Base-by-base conservation (phyloP, 306 rosid species). In the Medicago arabica region DNA sequence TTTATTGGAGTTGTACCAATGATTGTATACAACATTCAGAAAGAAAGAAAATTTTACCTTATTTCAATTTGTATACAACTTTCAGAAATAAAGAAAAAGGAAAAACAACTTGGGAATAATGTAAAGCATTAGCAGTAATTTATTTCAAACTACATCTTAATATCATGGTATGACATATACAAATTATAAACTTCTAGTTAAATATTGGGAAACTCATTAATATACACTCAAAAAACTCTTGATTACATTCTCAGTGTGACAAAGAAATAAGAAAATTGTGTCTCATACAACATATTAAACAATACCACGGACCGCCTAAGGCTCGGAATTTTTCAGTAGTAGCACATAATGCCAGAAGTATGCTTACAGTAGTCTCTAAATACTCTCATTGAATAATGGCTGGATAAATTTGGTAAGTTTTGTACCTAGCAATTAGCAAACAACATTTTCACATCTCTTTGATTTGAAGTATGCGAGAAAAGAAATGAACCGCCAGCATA, bases 401-500 rank as follows among this genome's bases (percentile, higher is more conserved):
- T 46, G 53, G 15, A 18, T 7, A 71, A 71, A 63, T 25, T 47
- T 49, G 44, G 58, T 28, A n/a, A 63, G 46, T 71, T 47, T 64
- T 62, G 87, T 74, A 51, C 67, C 74, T 25, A 41, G 68, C 80
- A 21, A 21, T 21, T 21, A 21, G 1, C 23, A 75, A 51, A 59
- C 21, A 36, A 38, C 44, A n/a, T 31, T 9, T 58, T 36, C 7
- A 18, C 36, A 25, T 5, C 64, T 77, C 67, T 77, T 64, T 72
- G 61, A 60, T 8, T 59, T 77, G 80, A 77, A 77, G 72, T 67
- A 69, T 51, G 76, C 2, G 85, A 68, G 66, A 66, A 65, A 44
- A 86, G 83, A 83, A 92, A 88, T 11, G 91, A 87, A 40, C 96
- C 92, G 17, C 88, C 82, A 1, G 92, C 80, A 55, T 88, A 92